Conservation (phyloP, 2,329 filamentous ascomycete species). For the Xylariaceae sp. region DNA sequence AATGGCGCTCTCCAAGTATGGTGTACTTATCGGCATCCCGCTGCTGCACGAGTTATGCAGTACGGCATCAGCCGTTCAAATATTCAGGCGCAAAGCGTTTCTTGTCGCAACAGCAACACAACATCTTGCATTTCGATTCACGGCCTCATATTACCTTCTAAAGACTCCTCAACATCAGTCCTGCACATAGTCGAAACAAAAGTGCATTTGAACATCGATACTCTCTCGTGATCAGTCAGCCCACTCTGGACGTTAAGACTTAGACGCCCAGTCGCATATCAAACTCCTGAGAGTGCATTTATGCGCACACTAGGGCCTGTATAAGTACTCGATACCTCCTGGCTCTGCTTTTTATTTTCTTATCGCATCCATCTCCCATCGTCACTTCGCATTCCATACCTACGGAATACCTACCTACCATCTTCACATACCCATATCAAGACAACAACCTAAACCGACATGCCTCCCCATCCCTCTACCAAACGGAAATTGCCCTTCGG, state of each 20-base stretch:
- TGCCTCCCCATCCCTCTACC: slow-evolving; percentile 28
- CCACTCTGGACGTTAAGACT: too few relatives aligned
- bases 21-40: background rate
- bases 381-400: background rate
- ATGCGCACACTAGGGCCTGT: background rate
- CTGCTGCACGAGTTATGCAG: background rate
- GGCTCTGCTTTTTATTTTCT: too few relatives aligned
- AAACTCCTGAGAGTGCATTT: background rate
- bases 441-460: slow-evolving; percentile 6
- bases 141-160: too few relatives aligned
- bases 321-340: too few relatives aligned
- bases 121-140: too few relatives aligned
- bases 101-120: too few relatives aligned
- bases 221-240: background rate
- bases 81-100: too few relatives aligned
- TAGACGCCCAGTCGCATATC: background rate
- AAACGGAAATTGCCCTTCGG: slow-evolving; percentile 38
- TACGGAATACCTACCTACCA: background rate
- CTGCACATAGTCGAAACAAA: too few relatives aligned
- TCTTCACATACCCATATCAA: background rate
- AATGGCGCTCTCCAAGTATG: background rate
- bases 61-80: too few relatives aligned
- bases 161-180: too few relatives aligned
- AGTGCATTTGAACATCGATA: background rate
- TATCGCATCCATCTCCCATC: background rate